A percentile compares a stretch with the other conserved stretches of the same genome.
phyloP scores from a whole-genome alignment of 768 basidiomycete genomes.

The Trametes villosa region DNA sequence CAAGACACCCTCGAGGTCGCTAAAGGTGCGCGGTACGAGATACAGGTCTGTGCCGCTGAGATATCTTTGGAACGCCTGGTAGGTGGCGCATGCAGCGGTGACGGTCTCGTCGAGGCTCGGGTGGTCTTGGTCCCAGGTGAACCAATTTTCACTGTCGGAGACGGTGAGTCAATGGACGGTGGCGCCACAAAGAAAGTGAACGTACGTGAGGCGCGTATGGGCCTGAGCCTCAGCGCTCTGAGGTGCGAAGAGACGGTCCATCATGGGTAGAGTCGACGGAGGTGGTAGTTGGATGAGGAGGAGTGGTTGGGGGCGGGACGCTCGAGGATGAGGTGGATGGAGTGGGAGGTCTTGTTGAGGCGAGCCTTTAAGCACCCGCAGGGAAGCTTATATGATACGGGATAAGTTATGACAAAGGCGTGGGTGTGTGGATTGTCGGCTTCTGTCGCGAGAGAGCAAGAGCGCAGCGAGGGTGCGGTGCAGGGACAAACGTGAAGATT shows the following conservation, averaged over 20 bases:
- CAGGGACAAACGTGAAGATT: conserved; percentile 16
- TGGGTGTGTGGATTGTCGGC: background rate
- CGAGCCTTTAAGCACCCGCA: conserved; percentile 6
- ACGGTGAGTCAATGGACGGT: conserved; percentile 18
- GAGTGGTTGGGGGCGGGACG: background rate
- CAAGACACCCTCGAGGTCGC: conserved; percentile 75
- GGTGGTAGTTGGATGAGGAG: background rate
- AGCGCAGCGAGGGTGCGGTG: conserved; percentile 6
- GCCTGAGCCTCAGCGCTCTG: conserved; percentile 76
- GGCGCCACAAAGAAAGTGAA: conserved; percentile 13
- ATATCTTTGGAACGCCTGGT: conserved; percentile 77
- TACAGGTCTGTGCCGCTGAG: conserved; percentile 73
- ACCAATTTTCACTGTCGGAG: conserved; percentile 68
- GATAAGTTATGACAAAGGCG: conserved; percentile 15
- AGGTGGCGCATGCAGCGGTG: conserved; percentile 79
- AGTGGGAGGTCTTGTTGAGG: background rate
- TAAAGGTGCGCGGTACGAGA: conserved; percentile 64
- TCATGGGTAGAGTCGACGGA: conserved; percentile 29
- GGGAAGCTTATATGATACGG: background rate
- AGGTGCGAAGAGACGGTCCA: conserved; percentile 77
- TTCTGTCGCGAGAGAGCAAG: background rate
- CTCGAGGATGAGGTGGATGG: background rate
- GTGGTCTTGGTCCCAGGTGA: conserved; percentile 71
- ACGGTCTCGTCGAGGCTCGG: conserved; percentile 73
- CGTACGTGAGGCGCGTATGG: conserved; percentile 68